A percentile compares a stretch with the other conserved stretches of the same genome.
Conservation (phyloP, 2,329 filamentous ascomycete species). For the Aspergillus felis region DNA sequence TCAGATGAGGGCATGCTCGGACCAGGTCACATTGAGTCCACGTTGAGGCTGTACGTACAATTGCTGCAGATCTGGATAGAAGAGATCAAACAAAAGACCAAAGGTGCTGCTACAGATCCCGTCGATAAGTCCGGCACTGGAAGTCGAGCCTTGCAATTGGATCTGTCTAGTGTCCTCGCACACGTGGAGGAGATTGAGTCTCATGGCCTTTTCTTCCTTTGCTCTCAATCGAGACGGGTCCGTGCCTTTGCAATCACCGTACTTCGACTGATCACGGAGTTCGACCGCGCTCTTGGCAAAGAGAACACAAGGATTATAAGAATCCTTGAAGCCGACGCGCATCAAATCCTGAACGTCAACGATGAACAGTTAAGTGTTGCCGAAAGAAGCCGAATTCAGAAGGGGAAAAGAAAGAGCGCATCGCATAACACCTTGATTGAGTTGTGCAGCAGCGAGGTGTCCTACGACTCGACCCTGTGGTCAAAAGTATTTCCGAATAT, state of each 20-base stretch:
- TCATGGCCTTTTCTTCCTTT: conserved; percentile 93
- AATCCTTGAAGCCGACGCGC: conserved; percentile 85
- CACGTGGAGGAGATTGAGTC: conserved; percentile 97
- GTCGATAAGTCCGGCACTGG: conserved; percentile 62
- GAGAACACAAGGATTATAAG: conserved; percentile 79
- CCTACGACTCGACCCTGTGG: conserved; percentile 93
- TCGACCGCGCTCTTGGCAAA: conserved; percentile 83
- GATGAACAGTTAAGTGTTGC: conserved; percentile 80
- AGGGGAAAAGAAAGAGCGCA: conserved; percentile 80
- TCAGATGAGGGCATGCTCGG: conserved; percentile 96
- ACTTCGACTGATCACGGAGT: conserved; percentile 85
- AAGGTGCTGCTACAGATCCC: conserved; percentile 64
- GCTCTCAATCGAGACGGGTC: conserved; percentile 88
- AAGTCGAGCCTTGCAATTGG: conserved; percentile 71
- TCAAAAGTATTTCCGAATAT: conserved; percentile 97
- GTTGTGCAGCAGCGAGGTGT: conserved; percentile 89
- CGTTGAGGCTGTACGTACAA: conserved; percentile 86
- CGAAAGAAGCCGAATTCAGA: conserved; percentile 85
- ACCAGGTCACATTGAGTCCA: conserved; percentile 90
- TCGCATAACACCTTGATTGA: conserved; percentile 84
- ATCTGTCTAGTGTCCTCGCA: conserved; percentile 82
- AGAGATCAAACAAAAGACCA: conserved; percentile 83
- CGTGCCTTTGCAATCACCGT: conserved; percentile 89
- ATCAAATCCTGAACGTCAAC: conserved; percentile 85
- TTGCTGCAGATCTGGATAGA: conserved; percentile 96